A percentile compares a stretch with the other conserved stretches of the same genome.
Conservation (phyloP, 2,329 filamentous ascomycete species). For the Fusarium newnesense region DNA sequence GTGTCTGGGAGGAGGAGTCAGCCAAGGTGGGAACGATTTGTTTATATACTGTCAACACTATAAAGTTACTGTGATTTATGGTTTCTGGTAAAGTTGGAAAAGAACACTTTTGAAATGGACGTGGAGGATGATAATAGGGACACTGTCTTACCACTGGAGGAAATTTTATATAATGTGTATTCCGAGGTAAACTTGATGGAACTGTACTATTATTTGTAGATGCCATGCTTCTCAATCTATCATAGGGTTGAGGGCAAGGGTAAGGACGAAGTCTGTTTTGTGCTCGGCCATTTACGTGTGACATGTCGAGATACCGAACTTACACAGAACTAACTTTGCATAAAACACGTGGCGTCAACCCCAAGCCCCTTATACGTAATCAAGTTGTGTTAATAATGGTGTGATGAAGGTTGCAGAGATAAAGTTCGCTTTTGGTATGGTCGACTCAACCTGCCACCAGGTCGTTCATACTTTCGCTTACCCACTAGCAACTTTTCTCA, state of each 20-base stretch:
- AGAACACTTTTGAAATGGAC: rapidly evolving
- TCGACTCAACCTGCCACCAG: too few relatives aligned
- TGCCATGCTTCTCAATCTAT: rapidly evolving
- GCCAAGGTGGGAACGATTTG: rapidly evolving
- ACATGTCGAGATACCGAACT: rapidly evolving
- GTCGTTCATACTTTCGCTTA: too few relatives aligned
- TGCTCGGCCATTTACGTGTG: rapidly evolving
- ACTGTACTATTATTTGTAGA: rapidly evolving
- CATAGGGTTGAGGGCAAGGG: rapidly evolving
- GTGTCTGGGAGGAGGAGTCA: rapidly evolving
- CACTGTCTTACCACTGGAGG: rapidly evolving
- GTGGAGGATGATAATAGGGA: neutral
- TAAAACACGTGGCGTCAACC: rapidly evolving
- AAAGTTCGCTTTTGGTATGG: too few relatives aligned
- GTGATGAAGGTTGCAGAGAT: too few relatives aligned
- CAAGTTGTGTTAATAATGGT: too few relatives aligned
- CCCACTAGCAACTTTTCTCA: too few relatives aligned
- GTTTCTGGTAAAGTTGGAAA: rapidly evolving
- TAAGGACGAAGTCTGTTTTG: rapidly evolving
- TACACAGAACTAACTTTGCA: too few relatives aligned
- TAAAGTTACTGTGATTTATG: neutral
- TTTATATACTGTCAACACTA: rapidly evolving
- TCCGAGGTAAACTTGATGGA: rapidly evolving
- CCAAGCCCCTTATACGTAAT: too few relatives aligned
- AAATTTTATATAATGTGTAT: rapidly evolving